Evolutionary conservation across 352 stramenopile genomes (phyloP), one percentile per base, ranked within the genome.

Genomic region (Phytophthora idaei): DNA sequence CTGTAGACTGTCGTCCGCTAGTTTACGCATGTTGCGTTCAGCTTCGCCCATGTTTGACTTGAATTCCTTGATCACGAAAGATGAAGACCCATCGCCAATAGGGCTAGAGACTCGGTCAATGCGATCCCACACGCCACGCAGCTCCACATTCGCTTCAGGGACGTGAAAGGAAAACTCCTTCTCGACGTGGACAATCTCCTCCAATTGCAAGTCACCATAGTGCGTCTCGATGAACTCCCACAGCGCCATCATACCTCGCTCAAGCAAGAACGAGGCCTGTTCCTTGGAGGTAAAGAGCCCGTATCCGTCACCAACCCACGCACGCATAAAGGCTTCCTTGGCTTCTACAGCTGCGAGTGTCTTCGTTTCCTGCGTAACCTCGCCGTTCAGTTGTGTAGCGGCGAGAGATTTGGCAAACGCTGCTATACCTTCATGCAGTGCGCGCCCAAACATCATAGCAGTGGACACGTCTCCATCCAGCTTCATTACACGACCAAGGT

Each of bases 41-140:
- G 72, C 64, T 6, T 75, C 75, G 46, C 79, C 76, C 56, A 92
- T 78, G 49, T 93, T 94, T 10, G 87, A 89, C 65, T 95, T 95
- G 73, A 93, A 95, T 69, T 95, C 87, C 52, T 90, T 80, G 21
- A 95, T 89, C 9, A 93, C 62, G 2, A 81, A 62, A 11, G 60
- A 62, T 10, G 54, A 67, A 32, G 46, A 52, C 2, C 28, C 51
- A 31, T 64, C 27, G 25, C 17, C 47, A 37, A 31, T 47, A 28
- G 14, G 2, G 44, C 42, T 57, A 0, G 48, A 68, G 45, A 64
- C 44, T 21, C 25, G 72, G 28, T 95, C 87, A 31, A 95, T 78
- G 28, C 87, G 87, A 47, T 95, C 87, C 85, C 85, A 94, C 1
- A 95, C 80, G 1, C 87, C 87, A 29, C 76, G 77, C 17, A 95